phyloP scores from a whole-genome alignment of 768 basidiomycete species.

The Lactifluus pinguis region DNA sequence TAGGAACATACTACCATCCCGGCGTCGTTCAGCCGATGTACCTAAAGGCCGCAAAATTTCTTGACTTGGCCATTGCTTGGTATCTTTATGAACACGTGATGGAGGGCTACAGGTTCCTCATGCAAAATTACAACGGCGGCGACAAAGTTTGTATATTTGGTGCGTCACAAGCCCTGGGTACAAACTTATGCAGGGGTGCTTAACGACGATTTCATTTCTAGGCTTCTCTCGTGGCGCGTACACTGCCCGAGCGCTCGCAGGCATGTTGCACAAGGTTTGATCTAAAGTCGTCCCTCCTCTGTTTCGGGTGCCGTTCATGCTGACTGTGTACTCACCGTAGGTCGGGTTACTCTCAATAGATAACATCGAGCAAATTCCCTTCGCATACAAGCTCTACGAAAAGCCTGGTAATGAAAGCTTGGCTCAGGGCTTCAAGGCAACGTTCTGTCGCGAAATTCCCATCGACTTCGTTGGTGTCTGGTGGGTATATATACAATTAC shows the following conservation, averaged over 20 bases:
- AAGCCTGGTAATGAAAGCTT: slow-evolving; percentile 38
- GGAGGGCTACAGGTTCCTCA: slow-evolving; percentile 68
- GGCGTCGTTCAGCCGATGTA: slow-evolving; percentile 59
- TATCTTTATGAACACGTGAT: slow-evolving; percentile 64
- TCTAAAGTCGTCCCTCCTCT: slow-evolving; percentile 24
- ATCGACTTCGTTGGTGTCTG: slow-evolving; percentile 77
- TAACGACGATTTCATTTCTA: slow-evolving; percentile 22
- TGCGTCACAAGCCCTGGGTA: slow-evolving; percentile 20
- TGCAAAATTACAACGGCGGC: slow-evolving; percentile 64
- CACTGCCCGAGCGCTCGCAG: slow-evolving; percentile 66
- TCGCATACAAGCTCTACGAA: slow-evolving; percentile 73
- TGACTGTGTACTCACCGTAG: neutral
- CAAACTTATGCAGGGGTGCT: slow-evolving; percentile 10
- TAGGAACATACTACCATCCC: slow-evolving; percentile 47
- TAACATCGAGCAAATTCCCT: slow-evolving; percentile 59
- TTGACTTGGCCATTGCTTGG: slow-evolving; percentile 71
- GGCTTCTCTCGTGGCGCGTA: slow-evolving; percentile 73
- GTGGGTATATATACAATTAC: slow-evolving; percentile 29
- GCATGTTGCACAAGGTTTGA: slow-evolving; percentile 51
- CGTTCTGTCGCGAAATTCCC: slow-evolving; percentile 55
- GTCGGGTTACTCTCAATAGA: slow-evolving; percentile 55
- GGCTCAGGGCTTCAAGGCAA: slow-evolving; percentile 60
- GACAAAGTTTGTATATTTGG: slow-evolving; percentile 72
- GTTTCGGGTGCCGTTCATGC: neutral
- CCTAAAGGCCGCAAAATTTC: slow-evolving; percentile 45